phyloP scores from a whole-genome alignment of 78 protist genomes.

The Cavenderia fasciculata region DNA sequence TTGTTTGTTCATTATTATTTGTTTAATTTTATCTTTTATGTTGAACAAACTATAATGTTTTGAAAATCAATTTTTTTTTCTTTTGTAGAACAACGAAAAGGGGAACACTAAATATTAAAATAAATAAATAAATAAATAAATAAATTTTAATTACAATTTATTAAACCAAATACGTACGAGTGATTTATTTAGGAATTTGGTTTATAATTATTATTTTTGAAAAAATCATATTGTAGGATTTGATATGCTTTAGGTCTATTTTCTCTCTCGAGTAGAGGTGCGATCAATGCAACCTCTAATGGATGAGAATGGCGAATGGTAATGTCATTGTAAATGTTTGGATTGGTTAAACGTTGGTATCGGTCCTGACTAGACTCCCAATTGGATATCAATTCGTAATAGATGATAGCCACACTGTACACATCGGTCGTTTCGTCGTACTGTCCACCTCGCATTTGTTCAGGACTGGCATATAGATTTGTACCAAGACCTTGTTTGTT shows the following conservation, averaged over 20 bases:
- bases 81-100: too few species aligned
- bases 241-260: constrained; percentile 4
- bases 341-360: background rate
- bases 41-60: too few species aligned
- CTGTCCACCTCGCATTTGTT: constrained; percentile 13
- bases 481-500: constrained; percentile 11
- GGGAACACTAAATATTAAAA: too few species aligned
- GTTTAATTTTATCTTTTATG: too few species aligned
- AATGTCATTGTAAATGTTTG: background rate
- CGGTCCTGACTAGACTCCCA: constrained; percentile 20
- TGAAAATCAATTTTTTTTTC: too few species aligned
- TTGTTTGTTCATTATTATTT: too few species aligned
- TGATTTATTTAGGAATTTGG: too few species aligned
- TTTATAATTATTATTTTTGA: too few species aligned
- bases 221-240: too few species aligned
- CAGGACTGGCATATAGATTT: constrained; percentile 10
- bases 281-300: background rate
- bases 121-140: too few species aligned
- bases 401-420: constrained; percentile 12
- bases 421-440: constrained; percentile 36
- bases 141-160: too few species aligned
- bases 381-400: constrained; percentile 10
- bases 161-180: too few species aligned
- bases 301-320: background rate
- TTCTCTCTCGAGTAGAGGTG: background rate